Base-by-base conservation (phyloP, 2,329 filamentous ascomycete genomes). In the Pseudopyricularia cyperi region DNA sequence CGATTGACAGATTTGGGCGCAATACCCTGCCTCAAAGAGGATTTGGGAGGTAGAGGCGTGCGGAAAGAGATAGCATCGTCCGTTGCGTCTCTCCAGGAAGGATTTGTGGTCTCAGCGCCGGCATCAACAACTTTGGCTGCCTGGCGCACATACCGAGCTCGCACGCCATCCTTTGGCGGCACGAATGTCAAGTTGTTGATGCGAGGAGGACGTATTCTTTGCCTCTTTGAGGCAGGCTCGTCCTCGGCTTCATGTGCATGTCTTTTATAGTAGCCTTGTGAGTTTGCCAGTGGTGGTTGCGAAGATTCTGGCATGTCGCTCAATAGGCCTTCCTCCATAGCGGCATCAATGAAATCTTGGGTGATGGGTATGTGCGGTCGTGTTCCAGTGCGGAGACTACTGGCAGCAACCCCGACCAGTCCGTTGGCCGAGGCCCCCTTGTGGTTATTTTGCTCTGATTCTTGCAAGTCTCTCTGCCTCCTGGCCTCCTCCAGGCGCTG, bases 401-500 rank as follows among this genome's bases (percentile, higher is more conserved):
- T 77, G 46, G 61, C 51, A 39, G 67, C 66, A 19, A 79, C 52
- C 1, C 75, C 74, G 19, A 60, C 58, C 17, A 66, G 54, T 57
- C 57, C 53, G 28, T n/a, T 22, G 39, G 46, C 12, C 30, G 50
- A 32, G 37, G 15, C 14, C 3, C 14, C 34, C 6, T 3, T 17
- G 14, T 17, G 17, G 15, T 44, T 30, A 12, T 14, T 8, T 14
- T 33, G 15, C 26, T 15, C 3, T 17, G 17, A 33, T 12, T 54
- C 56, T 11, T 51, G 48, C 3, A 33, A 46, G 34, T 9, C 34
- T 11, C 49, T 46, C 32, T 24, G 51, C 2, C 46, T 57, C 54
- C 39, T 49, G 52, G 54, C 49, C 52, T 57, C 54, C 37, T 61
- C 55, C 19, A 56, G 30, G 6, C 55, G 54, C 26, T 57, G 55